These are phyloP conservation scores for Cucurbita maxima DNA, from an alignment of 306 rosid species.

Conservation along the genomic window DNA sequence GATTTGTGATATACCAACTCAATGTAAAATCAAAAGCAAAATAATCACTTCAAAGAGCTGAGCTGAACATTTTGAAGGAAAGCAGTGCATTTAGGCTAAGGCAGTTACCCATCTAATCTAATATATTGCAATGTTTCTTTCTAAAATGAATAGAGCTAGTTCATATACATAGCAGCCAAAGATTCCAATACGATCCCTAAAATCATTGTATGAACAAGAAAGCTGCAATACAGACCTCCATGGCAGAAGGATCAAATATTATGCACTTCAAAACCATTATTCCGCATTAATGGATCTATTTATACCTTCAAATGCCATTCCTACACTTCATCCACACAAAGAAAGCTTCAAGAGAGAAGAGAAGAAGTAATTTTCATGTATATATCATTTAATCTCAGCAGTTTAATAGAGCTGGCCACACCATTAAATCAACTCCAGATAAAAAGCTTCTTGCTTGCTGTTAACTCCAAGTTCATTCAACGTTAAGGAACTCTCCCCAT, in stretches of 20 bases:
- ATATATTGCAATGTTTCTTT: background rate
- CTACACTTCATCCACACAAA: background rate
- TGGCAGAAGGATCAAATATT: background rate
- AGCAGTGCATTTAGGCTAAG: background rate
- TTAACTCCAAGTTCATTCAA: conserved; percentile 66
- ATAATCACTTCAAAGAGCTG: background rate
- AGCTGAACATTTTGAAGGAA: background rate
- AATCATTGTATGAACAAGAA: background rate
- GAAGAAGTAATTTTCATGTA: conserved; percentile 3
- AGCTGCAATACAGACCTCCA: background rate
- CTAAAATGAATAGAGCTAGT: background rate
- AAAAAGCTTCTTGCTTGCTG: conserved; percentile 88
- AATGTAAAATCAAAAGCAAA: background rate
- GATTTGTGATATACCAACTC: background rate
- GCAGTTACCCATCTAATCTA: background rate
- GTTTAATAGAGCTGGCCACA: background rate
- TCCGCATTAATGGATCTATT: background rate
- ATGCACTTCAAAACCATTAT: conserved; percentile 5
- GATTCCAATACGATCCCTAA: background rate
- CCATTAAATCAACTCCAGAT: conserved; percentile 51
- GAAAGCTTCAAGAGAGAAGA: background rate
- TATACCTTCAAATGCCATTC: conserved; percentile 5
- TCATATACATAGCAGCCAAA: conserved; percentile 4
- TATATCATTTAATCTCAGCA: background rate
- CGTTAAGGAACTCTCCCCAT: conserved; percentile 45